Base-by-base conservation (phyloP, 805 yeast species). In the Cyberlindnera mycetangii region DNA sequence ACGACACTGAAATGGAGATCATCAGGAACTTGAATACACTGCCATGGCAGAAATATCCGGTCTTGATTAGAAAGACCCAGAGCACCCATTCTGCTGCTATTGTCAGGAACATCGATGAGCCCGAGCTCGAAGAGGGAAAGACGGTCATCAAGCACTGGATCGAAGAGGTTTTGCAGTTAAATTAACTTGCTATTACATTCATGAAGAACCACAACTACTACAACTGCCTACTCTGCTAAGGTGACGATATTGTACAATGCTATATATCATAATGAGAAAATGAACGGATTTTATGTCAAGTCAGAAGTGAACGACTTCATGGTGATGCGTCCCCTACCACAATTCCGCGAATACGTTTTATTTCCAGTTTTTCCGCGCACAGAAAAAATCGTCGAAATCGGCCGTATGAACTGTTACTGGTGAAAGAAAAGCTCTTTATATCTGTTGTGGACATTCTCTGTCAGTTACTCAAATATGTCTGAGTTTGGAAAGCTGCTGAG, bases 61-160 rank as follows among this genome's bases (percentile, higher is more conserved):
- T 88, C 21, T 74, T 82, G 47, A 83, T 88, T 46, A 72, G 82
- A 31, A 67, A 75, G 24, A 81, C 92, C 6, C 72, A 72, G 39
- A 76, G 81, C 35, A 76, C 95, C 1, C 96, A 88, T 58, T 88
- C 95, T 1, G 95, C 93, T 2, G 82, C 88, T 2, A 85, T 88
- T 47, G 86, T 82, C 34, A 73, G 95, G 39, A 78, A 74, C 49
- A 58, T 62, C n/a, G 66, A 67, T 19, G 76, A 74, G 24, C 70
- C 72, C 10, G 71, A 72, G 10, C 81, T 83, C 50, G 76, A 64
- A 27, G 95, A 88, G 61, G 96, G 96, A 1, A 75, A 79, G 54
- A 59, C 69, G 3, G 87, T 84, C 5, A 74, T 87, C 21, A 65
- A 63, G 32, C 95, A 87, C 61, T 83, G 85, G 73, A 64, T 82